Conservation (phyloP, 2,329 filamentous ascomycete genomes). For the Phialophora verrucosa region DNA sequence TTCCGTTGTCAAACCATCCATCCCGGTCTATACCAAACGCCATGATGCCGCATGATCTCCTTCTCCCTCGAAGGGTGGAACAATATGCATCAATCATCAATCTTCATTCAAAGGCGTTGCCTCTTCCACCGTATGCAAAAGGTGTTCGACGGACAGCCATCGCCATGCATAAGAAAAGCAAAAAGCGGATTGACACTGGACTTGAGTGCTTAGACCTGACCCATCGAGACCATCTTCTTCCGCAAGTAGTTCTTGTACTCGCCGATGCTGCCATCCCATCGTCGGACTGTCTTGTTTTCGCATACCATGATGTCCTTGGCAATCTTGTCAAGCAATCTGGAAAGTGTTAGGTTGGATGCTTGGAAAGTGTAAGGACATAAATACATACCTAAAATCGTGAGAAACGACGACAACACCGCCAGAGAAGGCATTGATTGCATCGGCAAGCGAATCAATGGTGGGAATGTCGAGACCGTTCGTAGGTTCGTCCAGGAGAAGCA, state of each 20-base stretch:
- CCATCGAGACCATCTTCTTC: slow-evolving; percentile 95
- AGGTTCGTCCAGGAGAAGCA: slow-evolving; percentile 96
- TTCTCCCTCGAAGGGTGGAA: slow-evolving; percentile 8
- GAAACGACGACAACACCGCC: slow-evolving; percentile 97
- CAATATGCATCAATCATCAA: slow-evolving; percentile 9
- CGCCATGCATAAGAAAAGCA: slow-evolving; percentile 4
- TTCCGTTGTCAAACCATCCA: neutral
- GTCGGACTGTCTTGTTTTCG: slow-evolving; percentile 91
- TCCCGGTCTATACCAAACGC: slow-evolving; percentile 30
- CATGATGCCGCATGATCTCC: slow-evolving; percentile 22
- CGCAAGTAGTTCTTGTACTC: slow-evolving; percentile 98
- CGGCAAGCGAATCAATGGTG: slow-evolving; percentile 95
- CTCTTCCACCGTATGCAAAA: slow-evolving; percentile 2
- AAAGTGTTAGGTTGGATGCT: slow-evolving; percentile 26
- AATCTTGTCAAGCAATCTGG: slow-evolving; percentile 95
- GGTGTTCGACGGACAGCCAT: neutral
- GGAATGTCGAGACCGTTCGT: slow-evolving; percentile 99
- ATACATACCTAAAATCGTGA: slow-evolving; percentile 92
- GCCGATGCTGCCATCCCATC: slow-evolving; percentile 87
- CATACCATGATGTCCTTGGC: slow-evolving; percentile 99
- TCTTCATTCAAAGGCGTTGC: neutral
- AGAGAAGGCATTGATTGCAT: slow-evolving; percentile 94
- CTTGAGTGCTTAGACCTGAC: slow-evolving; percentile 71
- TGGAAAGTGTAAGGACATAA: neutral
- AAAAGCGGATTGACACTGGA: neutral